Evolutionary conservation across 2,329 filamentous ascomycete genomes (phyloP).

Genomic region (Teratosphaeria zuluensis): DNA sequence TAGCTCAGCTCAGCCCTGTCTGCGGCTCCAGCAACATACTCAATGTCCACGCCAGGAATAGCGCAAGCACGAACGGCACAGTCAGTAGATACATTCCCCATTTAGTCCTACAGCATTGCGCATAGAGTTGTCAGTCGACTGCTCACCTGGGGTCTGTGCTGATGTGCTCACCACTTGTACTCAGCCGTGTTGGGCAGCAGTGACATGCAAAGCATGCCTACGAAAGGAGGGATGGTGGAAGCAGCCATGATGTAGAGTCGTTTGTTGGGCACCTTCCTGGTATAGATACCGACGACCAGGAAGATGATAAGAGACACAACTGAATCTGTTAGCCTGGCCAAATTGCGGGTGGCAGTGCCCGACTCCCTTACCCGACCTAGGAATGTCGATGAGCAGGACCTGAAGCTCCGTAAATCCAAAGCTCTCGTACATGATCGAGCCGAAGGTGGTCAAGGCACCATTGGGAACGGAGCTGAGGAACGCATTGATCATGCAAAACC

Average conservation of each 20-base stretch:
- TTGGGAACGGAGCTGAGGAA: conserved; percentile 20
- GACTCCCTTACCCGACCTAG: conserved; percentile 13
- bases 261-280: conserved; percentile 18
- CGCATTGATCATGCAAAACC: conserved; percentile 20
- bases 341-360: not conserved
- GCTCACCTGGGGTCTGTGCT: not conserved
- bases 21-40: conserved; percentile 2
- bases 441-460: conserved; percentile 19
- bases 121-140: not conserved
- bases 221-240: conserved; percentile 23
- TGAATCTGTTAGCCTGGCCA: not conserved
- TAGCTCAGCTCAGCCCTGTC: not conserved
- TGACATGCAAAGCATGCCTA: conserved; percentile 27
- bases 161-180: conserved; percentile 20
- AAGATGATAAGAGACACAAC: conserved; percentile 25
- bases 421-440: conserved; percentile 16
- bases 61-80: conserved; percentile 22
- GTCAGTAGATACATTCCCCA: conserved; percentile 29
- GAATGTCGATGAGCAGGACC: conserved; percentile 26
- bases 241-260: conserved; percentile 27
- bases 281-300: conserved; percentile 24
- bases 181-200: conserved; percentile 23
- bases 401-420: conserved; percentile 24
- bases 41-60: conserved; percentile 27
- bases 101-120: conserved; percentile 13